These are phyloP conservation scores for Aspergillus wentii DNA, from an alignment of 495 filamentous ascomycete species.

Conservation along the genomic window DNA sequence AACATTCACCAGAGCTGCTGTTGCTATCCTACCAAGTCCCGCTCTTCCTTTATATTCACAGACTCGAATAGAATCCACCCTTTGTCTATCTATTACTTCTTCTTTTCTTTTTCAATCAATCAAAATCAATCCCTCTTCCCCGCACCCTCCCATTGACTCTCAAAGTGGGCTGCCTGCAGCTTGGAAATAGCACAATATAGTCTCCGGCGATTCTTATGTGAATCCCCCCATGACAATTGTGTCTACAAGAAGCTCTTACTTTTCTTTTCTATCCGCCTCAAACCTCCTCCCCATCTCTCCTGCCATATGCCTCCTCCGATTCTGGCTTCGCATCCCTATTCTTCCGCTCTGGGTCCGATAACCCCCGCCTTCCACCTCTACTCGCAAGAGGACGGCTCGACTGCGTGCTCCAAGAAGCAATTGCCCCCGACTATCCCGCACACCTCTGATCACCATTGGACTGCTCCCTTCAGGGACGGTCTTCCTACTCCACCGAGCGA, in stretches of 20 bases:
- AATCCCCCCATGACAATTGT: slow-evolving; percentile 11
- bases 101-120: slow-evolving; percentile 1
- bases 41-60: slow-evolving; percentile 7
- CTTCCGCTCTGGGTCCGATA: slow-evolving; percentile 22
- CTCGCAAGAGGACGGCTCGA: slow-evolving; percentile 12
- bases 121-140: neutral
- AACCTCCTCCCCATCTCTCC: neutral
- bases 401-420: slow-evolving; percentile 11
- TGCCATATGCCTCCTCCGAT: slow-evolving; percentile 36
- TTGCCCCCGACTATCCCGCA: slow-evolving; percentile 14
- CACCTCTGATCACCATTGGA: slow-evolving; percentile 21
- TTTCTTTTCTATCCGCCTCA: too few species aligned
- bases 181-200: slow-evolving; percentile 1
- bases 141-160: neutral
- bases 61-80: slow-evolving; percentile 1
- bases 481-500: slow-evolving; percentile 47
- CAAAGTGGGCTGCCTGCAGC: too few species aligned
- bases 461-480: slow-evolving; percentile 42
- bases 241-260: too few species aligned
- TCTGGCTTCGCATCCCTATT: slow-evolving; percentile 20
- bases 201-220: slow-evolving; percentile 11
- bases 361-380: slow-evolving; percentile 20
- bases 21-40: slow-evolving; percentile 2
- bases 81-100: neutral
- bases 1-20: slow-evolving; percentile 20